A percentile compares a stretch with the other conserved stretches of the same genome.
Evolutionary conservation across 495 filamentous ascomycete genomes (phyloP).

Genomic region (Mycothermus thermophilus): DNA sequence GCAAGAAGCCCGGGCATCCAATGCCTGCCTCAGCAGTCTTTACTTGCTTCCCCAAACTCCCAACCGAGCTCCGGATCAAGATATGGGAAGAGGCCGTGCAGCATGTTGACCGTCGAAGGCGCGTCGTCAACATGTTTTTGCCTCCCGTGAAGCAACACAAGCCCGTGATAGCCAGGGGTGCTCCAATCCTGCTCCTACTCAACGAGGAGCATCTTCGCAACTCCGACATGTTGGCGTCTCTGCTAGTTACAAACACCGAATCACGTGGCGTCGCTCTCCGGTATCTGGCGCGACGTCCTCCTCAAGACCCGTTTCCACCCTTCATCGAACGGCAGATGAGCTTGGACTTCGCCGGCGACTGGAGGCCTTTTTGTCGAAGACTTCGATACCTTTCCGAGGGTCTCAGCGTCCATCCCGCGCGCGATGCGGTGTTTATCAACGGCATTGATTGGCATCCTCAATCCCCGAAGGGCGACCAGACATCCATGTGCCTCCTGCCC

Average conservation of each 20-base stretch:
- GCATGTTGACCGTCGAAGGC: background rate
- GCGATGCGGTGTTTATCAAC: background rate
- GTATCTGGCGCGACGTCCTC: too few relatives aligned
- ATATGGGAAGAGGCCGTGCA: background rate
- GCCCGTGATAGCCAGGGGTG: background rate
- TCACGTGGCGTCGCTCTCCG: too few relatives aligned
- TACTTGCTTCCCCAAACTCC: background rate
- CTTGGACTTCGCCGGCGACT: background rate
- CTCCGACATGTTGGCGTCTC: too few relatives aligned
- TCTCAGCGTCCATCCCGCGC: background rate
- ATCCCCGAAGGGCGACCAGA: background rate
- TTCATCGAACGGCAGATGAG: background rate
- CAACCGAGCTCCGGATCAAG: background rate
- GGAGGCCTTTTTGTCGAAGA: background rate
- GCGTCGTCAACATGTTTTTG: background rate
- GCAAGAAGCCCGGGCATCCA: too few relatives aligned
- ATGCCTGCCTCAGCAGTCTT: too few relatives aligned
- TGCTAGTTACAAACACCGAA: too few relatives aligned
- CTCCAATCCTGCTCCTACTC: too few relatives aligned
- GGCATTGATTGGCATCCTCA: background rate
- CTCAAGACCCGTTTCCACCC: too few relatives aligned
- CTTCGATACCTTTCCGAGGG: background rate
- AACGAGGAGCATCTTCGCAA: too few relatives aligned
- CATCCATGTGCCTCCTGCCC: too few relatives aligned
- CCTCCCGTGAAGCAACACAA: background rate